These are phyloP conservation scores for Golubevia pallescens DNA, from an alignment of 1,284 basidiomycete genomes.

Conservation along the genomic window DNA sequence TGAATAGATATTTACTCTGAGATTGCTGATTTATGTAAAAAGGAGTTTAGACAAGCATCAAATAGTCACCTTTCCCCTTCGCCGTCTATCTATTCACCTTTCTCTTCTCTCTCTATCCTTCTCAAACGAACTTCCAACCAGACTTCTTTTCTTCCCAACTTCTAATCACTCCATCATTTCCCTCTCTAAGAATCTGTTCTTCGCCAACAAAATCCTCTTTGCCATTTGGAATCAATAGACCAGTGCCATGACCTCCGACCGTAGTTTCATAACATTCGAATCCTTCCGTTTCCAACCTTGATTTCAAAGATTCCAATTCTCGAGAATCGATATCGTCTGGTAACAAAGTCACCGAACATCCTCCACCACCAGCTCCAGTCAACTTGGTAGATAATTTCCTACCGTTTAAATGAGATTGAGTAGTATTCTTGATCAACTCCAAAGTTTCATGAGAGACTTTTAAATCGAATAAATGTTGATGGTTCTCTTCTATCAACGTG, in stretches of 20 bases:
- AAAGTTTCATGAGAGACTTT: slow-evolving; percentile 90
- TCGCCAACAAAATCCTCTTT: slow-evolving; percentile 6
- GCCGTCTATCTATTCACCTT: no score
- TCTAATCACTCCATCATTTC: background rate
- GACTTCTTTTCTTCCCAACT: background rate
- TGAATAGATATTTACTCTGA: no score
- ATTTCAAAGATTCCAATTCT: slow-evolving; percentile 24
- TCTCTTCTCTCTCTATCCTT: no score
- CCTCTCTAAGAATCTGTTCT: background rate
- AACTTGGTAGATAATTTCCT: slow-evolving; percentile 82
- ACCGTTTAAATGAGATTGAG: slow-evolving; percentile 72
- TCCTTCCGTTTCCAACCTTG: slow-evolving; percentile 66
- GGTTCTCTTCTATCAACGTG: slow-evolving; percentile 82
- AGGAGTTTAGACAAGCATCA: no score
- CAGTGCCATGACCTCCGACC: slow-evolving; percentile 90
- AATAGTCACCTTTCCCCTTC: no score
- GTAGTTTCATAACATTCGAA: slow-evolving; percentile 88
- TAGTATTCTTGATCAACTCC: slow-evolving; percentile 79
- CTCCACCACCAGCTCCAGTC: slow-evolving; percentile 98
- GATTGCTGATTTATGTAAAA: no score
- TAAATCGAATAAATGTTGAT: slow-evolving; percentile 81
- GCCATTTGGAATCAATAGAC: slow-evolving; percentile 71
- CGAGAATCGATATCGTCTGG: slow-evolving; percentile 72
- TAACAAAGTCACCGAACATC: slow-evolving; percentile 92
- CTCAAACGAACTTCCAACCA: no score